phyloP scores from a whole-genome alignment of 1,139 yeast species.

The Yamadazyma sp. region DNA sequence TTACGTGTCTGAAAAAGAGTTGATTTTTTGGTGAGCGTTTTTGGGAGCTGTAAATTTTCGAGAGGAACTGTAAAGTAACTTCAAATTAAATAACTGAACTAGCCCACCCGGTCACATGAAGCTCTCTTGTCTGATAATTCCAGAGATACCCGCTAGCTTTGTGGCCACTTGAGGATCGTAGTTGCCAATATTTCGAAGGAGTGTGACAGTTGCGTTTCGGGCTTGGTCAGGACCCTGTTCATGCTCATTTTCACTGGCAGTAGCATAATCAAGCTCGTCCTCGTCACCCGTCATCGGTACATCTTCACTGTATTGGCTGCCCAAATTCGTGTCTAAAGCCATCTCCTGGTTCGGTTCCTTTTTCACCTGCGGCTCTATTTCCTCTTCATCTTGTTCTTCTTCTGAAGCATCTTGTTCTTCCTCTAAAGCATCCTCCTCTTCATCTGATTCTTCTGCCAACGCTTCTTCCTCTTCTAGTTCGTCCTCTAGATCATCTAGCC shows the following conservation, averaged over 20 bases:
- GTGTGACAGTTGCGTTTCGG: conserved; percentile 2
- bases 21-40: neutral
- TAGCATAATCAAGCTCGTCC: conserved; percentile 1
- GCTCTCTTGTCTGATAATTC: conserved; percentile 47
- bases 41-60: too few relatives aligned
- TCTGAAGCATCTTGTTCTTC: conserved; percentile 15
- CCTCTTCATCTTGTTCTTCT: conserved; percentile 23
- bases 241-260: conserved; percentile 18
- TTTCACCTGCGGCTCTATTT: conserved; percentile 19
- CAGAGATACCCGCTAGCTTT: conserved; percentile 41
- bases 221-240: conserved; percentile 12
- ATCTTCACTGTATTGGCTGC: neutral
- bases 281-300: neutral
- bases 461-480: conserved; percentile 16
- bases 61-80: too few relatives aligned
- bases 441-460: conserved; percentile 16
- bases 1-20: conserved; percentile 4
- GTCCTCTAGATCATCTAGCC: conserved; percentile 8
- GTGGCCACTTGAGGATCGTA: conserved; percentile 37
- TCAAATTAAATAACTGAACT: too few relatives aligned
- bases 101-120: conserved; percentile 16
- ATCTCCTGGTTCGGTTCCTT: too few relatives aligned
- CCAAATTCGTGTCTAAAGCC: too few relatives aligned
- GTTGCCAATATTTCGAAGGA: conserved; percentile 32
- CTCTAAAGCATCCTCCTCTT: conserved; percentile 19